phyloP scores from a whole-genome alignment of 2,329 filamentous ascomycete genomes.

The Orbilia oligospora region DNA sequence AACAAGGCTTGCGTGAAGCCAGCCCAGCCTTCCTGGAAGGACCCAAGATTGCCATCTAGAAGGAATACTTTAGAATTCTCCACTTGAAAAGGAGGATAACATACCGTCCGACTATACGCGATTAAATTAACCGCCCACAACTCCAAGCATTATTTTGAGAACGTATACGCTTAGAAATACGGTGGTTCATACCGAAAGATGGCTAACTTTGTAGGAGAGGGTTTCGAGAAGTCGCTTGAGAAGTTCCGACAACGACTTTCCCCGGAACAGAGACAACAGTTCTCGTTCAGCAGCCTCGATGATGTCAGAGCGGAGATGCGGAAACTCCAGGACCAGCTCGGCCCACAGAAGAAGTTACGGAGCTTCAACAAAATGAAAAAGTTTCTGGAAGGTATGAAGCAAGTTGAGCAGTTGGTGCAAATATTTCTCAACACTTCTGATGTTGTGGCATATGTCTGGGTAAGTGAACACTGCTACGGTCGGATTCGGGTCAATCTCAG shows the following conservation, averaged over 20 bases:
- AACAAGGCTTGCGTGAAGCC: too few species aligned
- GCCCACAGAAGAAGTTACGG: constrained; percentile 59
- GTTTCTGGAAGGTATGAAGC: constrained; percentile 63
- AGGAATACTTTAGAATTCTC: too few species aligned
- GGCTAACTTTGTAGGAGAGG: background rate
- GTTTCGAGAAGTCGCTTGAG: constrained; percentile 4
- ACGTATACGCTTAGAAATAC: too few species aligned
- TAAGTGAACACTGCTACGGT: too few species aligned
- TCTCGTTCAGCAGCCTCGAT: constrained; percentile 35
- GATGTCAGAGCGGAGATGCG: constrained; percentile 55
- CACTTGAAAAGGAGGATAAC: too few species aligned
- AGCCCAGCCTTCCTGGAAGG: too few species aligned
- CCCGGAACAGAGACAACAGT: constrained; percentile 47
- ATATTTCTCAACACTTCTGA: constrained; percentile 62
- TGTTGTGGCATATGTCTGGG: constrained; percentile 63
- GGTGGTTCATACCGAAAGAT: background rate
- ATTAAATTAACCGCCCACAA: too few species aligned
- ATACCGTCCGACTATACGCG: too few species aligned
- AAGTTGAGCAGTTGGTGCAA: constrained; percentile 62
- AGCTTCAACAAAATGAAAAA: constrained; percentile 60
- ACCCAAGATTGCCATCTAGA: too few species aligned
- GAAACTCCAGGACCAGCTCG: constrained; percentile 44
- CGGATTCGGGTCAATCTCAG: too few species aligned
- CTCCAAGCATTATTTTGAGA: too few species aligned
- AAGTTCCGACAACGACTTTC: constrained; percentile 44